Evolutionary conservation across 2,329 filamentous ascomycete genomes (phyloP).

Genomic region (Cladorrhinum sp.): DNA sequence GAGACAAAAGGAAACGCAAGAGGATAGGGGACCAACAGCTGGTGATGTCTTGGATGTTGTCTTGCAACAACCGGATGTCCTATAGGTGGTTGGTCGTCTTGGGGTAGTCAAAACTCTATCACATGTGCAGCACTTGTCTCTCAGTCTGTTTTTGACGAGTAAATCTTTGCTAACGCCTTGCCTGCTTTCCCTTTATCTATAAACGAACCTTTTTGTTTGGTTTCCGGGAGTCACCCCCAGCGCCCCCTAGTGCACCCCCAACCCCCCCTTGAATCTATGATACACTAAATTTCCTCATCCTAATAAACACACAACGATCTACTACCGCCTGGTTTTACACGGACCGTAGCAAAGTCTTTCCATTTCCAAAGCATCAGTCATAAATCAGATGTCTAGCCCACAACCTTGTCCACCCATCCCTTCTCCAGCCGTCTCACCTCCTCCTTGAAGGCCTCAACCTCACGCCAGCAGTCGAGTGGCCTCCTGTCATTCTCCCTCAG

Average conservation of each 20-base stretch:
- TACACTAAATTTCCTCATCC: not conserved
- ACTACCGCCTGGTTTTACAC: not conserved
- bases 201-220: not conserved
- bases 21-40: not conserved
- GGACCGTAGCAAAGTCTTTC: not conserved
- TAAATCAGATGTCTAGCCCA: conserved; percentile 39
- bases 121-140: not conserved
- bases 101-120: too few relatives aligned
- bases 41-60: conserved; percentile 6
- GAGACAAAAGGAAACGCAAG: conserved; percentile 2
- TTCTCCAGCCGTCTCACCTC: conserved; percentile 85
- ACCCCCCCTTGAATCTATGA: not conserved
- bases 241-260: not conserved
- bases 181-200: conserved; percentile 7
- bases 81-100: conserved; percentile 12
- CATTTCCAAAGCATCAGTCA: not conserved
- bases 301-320: not conserved
- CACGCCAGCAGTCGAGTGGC: conserved; percentile 90
- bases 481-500: conserved; percentile 79
- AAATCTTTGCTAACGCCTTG: not conserved
- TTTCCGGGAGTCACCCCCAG: not conserved
- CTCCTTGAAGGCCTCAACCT: conserved; percentile 86
- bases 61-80: conserved; percentile 14
- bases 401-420: conserved; percentile 81
- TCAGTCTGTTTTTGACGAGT: not conserved